Evolutionary conservation across 1,139 yeast genomes (phyloP), one percentile per base, ranked within the genome.

Genomic region (Candida glucosophila): DNA sequence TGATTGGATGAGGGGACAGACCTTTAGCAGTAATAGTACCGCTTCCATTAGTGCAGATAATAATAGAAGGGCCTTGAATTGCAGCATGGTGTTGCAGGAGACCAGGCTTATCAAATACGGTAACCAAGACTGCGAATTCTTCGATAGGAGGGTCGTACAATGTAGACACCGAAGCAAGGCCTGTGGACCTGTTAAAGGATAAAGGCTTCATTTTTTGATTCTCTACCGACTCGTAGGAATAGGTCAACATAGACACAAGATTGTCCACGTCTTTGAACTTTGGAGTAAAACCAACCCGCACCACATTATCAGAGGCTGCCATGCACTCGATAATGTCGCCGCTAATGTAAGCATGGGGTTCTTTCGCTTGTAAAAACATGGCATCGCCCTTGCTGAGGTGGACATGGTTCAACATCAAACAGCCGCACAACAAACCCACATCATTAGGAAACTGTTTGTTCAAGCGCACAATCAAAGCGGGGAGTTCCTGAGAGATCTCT

Each of bases 241-340:
- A 90, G 4, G 96, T 88, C 53, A 90, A 72, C 93, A 83, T 85
- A 28, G 71, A 74, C 20, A 90, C 97, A 49, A 90, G 70, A 47
- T 81, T 83, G 36, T 77, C 59, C 30, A 90, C 97, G 53, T 92
- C 98, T 59, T 88, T 90, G 63, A 88, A 90, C 57, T 92, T 90
- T 32, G 98, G 98, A n/a, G 98, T 90, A 64, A 90, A 90, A 6
- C 98, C 99, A 5, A 97, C 95, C 55, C 98, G 76, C 24, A 90
- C 96, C 32, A 90, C 99, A 47, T 90, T 90, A 53, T 90, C 99
- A 20, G 94, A 79, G 8, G 97, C 96, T 26, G 98, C 98, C 99
- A 90, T 90, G 63, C 98, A 92, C 59, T 90, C 99, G 45, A 90
- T 88, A 40, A 90, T 90, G 52, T 90, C 97, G 39, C 98, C 98